phyloP scores from a whole-genome alignment of 768 basidiomycete species.

The Agrocybe pediades region DNA sequence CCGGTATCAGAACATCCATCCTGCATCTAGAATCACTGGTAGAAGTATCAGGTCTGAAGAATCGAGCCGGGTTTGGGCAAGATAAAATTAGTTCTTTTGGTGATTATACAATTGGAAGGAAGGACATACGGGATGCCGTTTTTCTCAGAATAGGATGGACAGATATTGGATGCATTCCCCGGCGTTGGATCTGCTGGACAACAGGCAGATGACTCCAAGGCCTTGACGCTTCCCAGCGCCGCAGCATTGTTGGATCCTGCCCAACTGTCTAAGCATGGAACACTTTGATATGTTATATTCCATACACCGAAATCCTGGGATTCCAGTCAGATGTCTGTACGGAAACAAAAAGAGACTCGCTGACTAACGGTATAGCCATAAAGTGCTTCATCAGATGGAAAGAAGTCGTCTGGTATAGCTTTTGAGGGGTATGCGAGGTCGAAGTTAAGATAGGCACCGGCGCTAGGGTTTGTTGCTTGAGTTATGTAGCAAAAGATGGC shows the following conservation, averaged over 20 bases:
- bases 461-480: conserved; percentile 38
- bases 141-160: conserved; percentile 71
- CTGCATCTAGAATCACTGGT: conserved; percentile 12
- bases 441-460: conserved; percentile 74
- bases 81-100: conserved; percentile 2
- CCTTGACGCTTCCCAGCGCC: conserved; percentile 69
- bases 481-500: not conserved
- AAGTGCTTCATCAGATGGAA: conserved; percentile 65
- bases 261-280: conserved; percentile 68
- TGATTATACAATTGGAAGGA: not conserved
- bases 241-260: conserved; percentile 55
- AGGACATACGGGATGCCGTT: conserved; percentile 62
- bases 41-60: conserved; percentile 39
- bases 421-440: conserved; percentile 78
- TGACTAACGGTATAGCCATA: conserved; percentile 57
- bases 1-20: not conserved
- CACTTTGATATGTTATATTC: conserved; percentile 73
- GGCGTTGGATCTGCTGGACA: conserved; percentile 71
- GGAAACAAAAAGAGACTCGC: not conserved
- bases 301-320: conserved; percentile 83
- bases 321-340: not conserved
- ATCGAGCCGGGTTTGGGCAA: not conserved
- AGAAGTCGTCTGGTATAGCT: conserved; percentile 72
- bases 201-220: conserved; percentile 60
- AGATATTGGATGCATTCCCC: conserved; percentile 51